Conservation (phyloP, 2,329 filamentous ascomycete species). For the Thermochaetoides dissita region DNA sequence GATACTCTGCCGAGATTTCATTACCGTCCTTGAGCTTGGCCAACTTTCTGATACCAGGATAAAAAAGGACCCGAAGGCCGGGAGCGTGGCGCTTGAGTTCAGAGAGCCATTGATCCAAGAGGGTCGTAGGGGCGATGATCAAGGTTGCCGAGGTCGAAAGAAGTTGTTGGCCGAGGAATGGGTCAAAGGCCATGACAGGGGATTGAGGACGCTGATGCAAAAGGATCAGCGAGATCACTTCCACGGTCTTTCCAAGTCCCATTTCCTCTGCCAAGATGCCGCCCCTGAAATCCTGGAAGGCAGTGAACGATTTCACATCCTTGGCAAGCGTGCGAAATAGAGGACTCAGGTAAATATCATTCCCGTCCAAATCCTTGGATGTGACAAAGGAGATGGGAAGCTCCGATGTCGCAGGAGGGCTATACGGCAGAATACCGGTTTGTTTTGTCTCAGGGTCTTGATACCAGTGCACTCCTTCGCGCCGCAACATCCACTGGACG, state of each 20-base stretch:
- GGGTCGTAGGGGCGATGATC: constrained; percentile 44
- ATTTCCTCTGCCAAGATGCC: constrained; percentile 70
- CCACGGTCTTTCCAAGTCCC: constrained; percentile 70
- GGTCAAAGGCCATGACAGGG: constrained; percentile 19
- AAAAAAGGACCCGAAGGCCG: constrained; percentile 38
- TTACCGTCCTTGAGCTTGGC: constrained; percentile 27
- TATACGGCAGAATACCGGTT: constrained; percentile 16
- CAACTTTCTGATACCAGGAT: constrained; percentile 31
- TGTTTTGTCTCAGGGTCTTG: constrained; percentile 6
- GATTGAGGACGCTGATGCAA: constrained; percentile 36
- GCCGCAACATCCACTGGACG: constrained; percentile 53
- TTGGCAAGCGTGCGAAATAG: constrained; percentile 45
- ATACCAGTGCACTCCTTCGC: constrained; percentile 46
- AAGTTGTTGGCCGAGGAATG: constrained; percentile 29
- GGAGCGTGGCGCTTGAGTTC: constrained; percentile 48
- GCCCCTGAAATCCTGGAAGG: constrained; percentile 32
- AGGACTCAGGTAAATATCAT: constrained; percentile 32
- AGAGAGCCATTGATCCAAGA: constrained; percentile 47
- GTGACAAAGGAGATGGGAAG: constrained; percentile 31
- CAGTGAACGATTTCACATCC: constrained; percentile 31
- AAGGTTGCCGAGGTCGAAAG: constrained; percentile 41
- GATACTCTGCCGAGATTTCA: constrained; percentile 25
- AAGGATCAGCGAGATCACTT: constrained; percentile 57
- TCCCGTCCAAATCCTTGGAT: constrained; percentile 31
- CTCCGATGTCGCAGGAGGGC: constrained; percentile 3